Conservation (phyloP, 805 yeast genomes). For the Zygotorulaspora danielsina region DNA sequence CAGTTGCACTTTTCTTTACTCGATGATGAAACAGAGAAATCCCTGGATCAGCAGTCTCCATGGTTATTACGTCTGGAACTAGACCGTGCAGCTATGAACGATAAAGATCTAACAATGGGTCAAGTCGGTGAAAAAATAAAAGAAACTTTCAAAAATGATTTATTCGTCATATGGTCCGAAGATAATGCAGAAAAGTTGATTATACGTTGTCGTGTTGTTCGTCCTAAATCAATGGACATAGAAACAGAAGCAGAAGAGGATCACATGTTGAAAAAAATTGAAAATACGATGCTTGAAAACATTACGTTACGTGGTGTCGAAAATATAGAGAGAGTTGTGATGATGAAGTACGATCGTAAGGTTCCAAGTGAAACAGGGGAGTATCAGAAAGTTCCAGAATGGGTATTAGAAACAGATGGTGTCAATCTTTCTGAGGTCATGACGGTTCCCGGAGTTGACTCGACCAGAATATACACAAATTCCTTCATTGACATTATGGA, state of each 20-base stretch:
- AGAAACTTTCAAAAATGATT: constrained; percentile 87
- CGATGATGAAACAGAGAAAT: constrained; percentile 94
- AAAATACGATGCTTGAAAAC: constrained; percentile 92
- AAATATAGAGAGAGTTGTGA: constrained; percentile 74
- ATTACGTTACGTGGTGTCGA: constrained; percentile 94
- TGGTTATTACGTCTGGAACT: constrained; percentile 95
- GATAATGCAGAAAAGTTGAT: constrained; percentile 96
- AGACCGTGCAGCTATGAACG: constrained; percentile 98
- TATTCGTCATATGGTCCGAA: constrained; percentile 98
- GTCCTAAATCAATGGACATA: constrained; percentile 89
- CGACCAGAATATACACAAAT: constrained; percentile 86
- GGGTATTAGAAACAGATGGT: constrained; percentile 99
- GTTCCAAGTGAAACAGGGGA: constrained; percentile 80
- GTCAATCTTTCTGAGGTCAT: constrained; percentile 92
- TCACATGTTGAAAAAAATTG: constrained; percentile 90
- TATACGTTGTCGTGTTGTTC: constrained; percentile 96
- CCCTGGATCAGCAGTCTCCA: constrained; percentile 92
- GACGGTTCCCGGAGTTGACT: constrained; percentile 91
- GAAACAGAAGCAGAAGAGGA: constrained; percentile 96
- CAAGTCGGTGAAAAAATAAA: constrained; percentile 96
- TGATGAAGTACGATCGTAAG: constrained; percentile 79
- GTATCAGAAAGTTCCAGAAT: constrained; percentile 82
- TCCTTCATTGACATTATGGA: constrained; percentile 93
- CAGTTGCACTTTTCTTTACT: constrained; percentile 97
- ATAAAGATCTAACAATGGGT: constrained; percentile 95